Evolutionary conservation across 345 rosid species (phyloP), one percentile per base, ranked within the genome.

Genomic region (Pistacia vera): DNA sequence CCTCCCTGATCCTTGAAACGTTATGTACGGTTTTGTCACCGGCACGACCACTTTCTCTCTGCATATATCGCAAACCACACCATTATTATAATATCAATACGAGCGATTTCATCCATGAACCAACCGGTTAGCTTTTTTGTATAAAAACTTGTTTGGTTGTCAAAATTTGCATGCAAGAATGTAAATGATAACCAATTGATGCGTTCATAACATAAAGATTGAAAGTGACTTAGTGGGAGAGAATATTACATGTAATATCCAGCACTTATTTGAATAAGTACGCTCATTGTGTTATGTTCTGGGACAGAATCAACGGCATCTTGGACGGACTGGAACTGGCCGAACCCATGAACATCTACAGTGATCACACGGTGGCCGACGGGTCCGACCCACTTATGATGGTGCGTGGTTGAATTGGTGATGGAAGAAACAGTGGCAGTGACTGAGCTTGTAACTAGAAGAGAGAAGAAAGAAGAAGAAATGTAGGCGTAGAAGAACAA

Each of bases 31-130:
- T 84, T 95, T 95, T 13, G 88, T 82, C 72, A 70, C 88, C 57
- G 96, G 97, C 85, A 95, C 97, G 82, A 84, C 86, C 86, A 95
- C 98, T 83, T 95, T 95, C 88, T 95, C 98, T 73, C 96, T 95
- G 83, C 78, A 67, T 51, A 11, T 66, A 69, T 30, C 68, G 46
- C 9, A 41, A 75, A 55, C 36, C 67, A 22, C 54, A 54, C 33
- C 14, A 7, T 54, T 10, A 68, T 55, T 35, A 25, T 65, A 14
- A 30, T 30, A 25, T 48, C 25, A 49, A 49, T 69, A 56, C 73
- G 10, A 1, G 22, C 13, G 54, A 17, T 58, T 60, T 60, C 44
- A 72, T 46, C 25, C 66, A 20, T 44, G 44, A 41, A 28, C 17
- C 22, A 14, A 28, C 22, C 44, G 3, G 13, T 17, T 12, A 11